phyloP scores from a whole-genome alignment of 257 asterid species.

The Solanum chiquidenum region DNA sequence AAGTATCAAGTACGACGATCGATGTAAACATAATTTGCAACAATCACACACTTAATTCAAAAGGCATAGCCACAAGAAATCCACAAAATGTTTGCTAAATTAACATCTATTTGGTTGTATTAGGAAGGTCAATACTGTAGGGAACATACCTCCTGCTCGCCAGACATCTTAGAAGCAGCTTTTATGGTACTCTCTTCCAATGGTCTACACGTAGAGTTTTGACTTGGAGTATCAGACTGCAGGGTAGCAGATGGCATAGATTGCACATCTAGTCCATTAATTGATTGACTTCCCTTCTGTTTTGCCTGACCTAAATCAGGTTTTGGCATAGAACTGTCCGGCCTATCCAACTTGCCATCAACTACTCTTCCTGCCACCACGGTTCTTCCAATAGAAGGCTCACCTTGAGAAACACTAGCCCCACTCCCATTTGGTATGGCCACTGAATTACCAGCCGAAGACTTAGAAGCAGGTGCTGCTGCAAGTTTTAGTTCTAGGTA shows the following conservation, averaged over 20 bases:
- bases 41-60: neutral
- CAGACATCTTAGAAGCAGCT: conserved; percentile 33
- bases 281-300: conserved; percentile 23
- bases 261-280: conserved; percentile 39
- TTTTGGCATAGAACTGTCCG: conserved; percentile 31
- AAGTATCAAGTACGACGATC: neutral
- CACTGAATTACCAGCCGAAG: conserved; percentile 39
- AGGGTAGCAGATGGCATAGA: conserved; percentile 32
- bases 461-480: conserved; percentile 50
- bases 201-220: conserved; percentile 33
- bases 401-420: conserved; percentile 40
- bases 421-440: conserved; percentile 53
- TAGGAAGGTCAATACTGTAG: neutral
- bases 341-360: conserved; percentile 50
- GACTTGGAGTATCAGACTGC: conserved; percentile 28
- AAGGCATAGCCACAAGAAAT: neutral
- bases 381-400: conserved; percentile 44
- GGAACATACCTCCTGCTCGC: conserved; percentile 71
- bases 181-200: conserved; percentile 49
- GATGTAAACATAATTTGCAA: neutral
- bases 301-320: conserved; percentile 35
- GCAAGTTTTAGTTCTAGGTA: conserved; percentile 77
- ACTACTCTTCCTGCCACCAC: conserved; percentile 38
- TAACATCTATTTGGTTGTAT: neutral
- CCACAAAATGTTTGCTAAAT: neutral